Evolutionary conservation across 23 red algal genomes (phyloP).

Genomic region (Gracilaria caudata): DNA sequence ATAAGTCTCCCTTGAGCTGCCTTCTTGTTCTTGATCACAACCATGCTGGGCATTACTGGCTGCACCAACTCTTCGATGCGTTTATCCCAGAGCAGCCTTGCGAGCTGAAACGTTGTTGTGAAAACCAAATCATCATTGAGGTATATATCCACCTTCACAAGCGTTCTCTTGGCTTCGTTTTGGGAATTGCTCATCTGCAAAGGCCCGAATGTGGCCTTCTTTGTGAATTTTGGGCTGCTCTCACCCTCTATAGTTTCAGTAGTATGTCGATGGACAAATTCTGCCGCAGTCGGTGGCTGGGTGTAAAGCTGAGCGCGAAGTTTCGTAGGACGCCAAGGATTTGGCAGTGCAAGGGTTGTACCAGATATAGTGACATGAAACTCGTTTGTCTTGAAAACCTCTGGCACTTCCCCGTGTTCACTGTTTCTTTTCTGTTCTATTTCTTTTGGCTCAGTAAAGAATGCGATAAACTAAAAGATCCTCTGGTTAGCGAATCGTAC

Average conservation of each 20-base stretch:
- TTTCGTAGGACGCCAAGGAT: constrained; percentile 6
- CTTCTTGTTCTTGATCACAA: constrained; percentile 21
- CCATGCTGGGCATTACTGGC: constrained; percentile 14
- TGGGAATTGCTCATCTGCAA: constrained; percentile 37
- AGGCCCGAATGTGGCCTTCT: constrained; percentile 13
- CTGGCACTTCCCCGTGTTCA: constrained; percentile 44
- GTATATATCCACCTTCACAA: constrained; percentile 43
- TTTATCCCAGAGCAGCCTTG: constrained; percentile 41
- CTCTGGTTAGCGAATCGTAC: not conserved
- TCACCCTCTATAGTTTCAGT: constrained; percentile 30
- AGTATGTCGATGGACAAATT: constrained; percentile 28
- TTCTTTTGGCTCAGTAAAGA: constrained; percentile 5
- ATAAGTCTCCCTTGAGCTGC: constrained; percentile 16
- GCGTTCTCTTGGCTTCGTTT: constrained; percentile 9
- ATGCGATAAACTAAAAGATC: not conserved
- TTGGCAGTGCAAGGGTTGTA: constrained; percentile 12
- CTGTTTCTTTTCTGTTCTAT: not conserved
- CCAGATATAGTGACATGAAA: constrained; percentile 46
- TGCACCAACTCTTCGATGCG: constrained; percentile 6
- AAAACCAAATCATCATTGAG: not conserved
- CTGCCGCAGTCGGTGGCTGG: not conserved
- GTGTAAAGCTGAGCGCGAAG: constrained; percentile 26
- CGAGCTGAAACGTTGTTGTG: constrained; percentile 14
- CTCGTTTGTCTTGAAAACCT: constrained; percentile 23
- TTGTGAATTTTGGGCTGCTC: constrained; percentile 35